Conservation (phyloP, 129 eudicot species). For the Mikania micrantha region DNA sequence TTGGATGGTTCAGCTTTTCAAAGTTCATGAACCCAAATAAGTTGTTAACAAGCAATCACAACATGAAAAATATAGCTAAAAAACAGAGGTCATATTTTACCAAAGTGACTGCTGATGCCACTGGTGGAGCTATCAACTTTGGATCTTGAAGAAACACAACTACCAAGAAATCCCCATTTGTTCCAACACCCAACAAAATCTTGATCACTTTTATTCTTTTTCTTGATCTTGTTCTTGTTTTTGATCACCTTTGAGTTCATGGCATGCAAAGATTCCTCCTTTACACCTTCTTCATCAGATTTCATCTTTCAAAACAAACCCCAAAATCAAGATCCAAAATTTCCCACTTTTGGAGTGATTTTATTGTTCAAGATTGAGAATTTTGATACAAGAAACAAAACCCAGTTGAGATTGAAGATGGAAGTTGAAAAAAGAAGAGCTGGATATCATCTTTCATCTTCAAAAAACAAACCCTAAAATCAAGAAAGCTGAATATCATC, state of each 20-base stretch:
- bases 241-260: slow-evolving; percentile 46
- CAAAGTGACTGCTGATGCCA: slow-evolving; percentile 68
- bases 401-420: slow-evolving; percentile 35
- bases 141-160: slow-evolving; percentile 95
- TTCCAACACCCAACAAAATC: slow-evolving; percentile 72
- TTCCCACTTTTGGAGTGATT: slow-evolving; percentile 16
- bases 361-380: slow-evolving; percentile 16
- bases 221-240: slow-evolving; percentile 33
- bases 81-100: slow-evolving; percentile 36
- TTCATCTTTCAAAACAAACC: slow-evolving; percentile 53
- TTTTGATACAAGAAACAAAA: slow-evolving; percentile 19
- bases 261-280: slow-evolving; percentile 54
- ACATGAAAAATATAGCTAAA: not conserved
- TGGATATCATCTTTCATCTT: slow-evolving; percentile 38
- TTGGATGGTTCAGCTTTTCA: too few relatives aligned
- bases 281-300: slow-evolving; percentile 38
- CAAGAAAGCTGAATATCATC: slow-evolving; percentile 1
- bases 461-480: slow-evolving; percentile 32
- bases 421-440: not conserved
- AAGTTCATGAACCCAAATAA: too few relatives aligned
- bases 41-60: too few relatives aligned
- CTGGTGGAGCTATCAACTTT: slow-evolving; percentile 92
- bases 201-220: slow-evolving; percentile 48
- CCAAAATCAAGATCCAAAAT: slow-evolving; percentile 27
- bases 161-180: slow-evolving; percentile 61